Evolutionary conservation across 2,329 filamentous ascomycete genomes (phyloP).

Genomic region (Geoglossum cookeanum): DNA sequence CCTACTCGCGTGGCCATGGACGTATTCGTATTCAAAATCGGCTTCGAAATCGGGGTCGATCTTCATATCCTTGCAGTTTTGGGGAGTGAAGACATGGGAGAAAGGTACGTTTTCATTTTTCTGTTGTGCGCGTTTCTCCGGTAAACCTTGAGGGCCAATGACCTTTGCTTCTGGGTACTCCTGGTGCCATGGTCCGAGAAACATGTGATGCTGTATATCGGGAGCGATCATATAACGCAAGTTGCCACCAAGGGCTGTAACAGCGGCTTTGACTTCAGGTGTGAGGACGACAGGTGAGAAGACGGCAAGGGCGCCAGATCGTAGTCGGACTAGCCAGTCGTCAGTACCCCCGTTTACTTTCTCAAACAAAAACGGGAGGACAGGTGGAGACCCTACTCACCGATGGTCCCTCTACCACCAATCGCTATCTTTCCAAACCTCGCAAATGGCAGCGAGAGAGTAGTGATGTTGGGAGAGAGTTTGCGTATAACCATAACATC

Average conservation of each 20-base stretch:
- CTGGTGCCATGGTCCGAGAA: slow-evolving; percentile 65
- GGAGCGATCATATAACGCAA: slow-evolving; percentile 73
- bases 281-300: slow-evolving; percentile 87
- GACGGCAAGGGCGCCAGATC: slow-evolving; percentile 59
- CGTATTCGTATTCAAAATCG: slow-evolving; percentile 75
- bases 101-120: slow-evolving; percentile 41
- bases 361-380: neutral
- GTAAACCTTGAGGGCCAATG: slow-evolving; percentile 64
- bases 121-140: slow-evolving; percentile 55
- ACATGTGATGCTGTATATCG: slow-evolving; percentile 91
- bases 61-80: slow-evolving; percentile 29
- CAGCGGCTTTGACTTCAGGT: slow-evolving; percentile 45
- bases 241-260: slow-evolving; percentile 43
- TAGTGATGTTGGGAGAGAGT: slow-evolving; percentile 59
- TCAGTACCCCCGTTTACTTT: neutral
- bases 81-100: slow-evolving; percentile 43
- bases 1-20: slow-evolving; percentile 61
- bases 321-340: slow-evolving; percentile 45
- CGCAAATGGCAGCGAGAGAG: slow-evolving; percentile 64
- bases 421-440: slow-evolving; percentile 65
- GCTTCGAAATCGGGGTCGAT: slow-evolving; percentile 63
- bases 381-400: slow-evolving; percentile 25
- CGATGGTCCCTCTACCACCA: slow-evolving; percentile 71
- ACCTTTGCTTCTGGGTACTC: slow-evolving; percentile 64
- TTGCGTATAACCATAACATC: slow-evolving; percentile 82